Evolutionary conservation across 441 rosid species (phyloP), one percentile per base, ranked within the genome.

Genomic region (Populus hybrid): DNA sequence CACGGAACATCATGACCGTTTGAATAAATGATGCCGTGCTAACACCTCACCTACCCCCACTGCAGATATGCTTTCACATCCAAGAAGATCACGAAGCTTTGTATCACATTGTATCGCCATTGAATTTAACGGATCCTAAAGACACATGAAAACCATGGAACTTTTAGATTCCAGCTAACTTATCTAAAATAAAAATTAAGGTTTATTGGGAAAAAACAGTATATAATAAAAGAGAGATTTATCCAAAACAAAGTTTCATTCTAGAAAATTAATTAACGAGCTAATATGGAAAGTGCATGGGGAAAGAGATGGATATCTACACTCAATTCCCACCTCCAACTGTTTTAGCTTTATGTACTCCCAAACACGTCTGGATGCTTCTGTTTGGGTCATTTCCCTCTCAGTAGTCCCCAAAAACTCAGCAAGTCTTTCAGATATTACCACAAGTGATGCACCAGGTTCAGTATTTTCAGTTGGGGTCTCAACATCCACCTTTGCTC

Each of bases 61-160:
- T 26, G 94, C 94, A 83, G 97, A 89, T 35, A 95, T 91, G 91
- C 93, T 90, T 80, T 95, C 94, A 78, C 98, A 92, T 78, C 97
- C 96, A 66, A 95, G 91, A 75, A 95, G 97, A 69, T 91, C 95
- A 0, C 78, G 82, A 70, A 95, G 97, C 89, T 92, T 93, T 72
- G 76, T 92, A 80, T 95, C 97, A 79, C 99, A 95, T 71, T 81
- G 81, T 73, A 95, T 90, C 73, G 84, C 92, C 97, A 90, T 90
- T 53, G 94, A 81, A 81, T 90, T 91, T 70, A 65, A 75, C n/a
- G 94, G 93, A 79, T 92, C 97, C 97, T 92, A 80, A 35, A 81
- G 35, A 1, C 71, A 73, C 16, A 75, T 65, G 35, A 53, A 78
- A 76, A 78, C 74, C 53, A 35, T 11, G 21, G 65, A 18, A 32